Evolutionary conservation across 169 alveolate genomes (phyloP).

Genomic region (Plasmodium chabaudi): DNA sequence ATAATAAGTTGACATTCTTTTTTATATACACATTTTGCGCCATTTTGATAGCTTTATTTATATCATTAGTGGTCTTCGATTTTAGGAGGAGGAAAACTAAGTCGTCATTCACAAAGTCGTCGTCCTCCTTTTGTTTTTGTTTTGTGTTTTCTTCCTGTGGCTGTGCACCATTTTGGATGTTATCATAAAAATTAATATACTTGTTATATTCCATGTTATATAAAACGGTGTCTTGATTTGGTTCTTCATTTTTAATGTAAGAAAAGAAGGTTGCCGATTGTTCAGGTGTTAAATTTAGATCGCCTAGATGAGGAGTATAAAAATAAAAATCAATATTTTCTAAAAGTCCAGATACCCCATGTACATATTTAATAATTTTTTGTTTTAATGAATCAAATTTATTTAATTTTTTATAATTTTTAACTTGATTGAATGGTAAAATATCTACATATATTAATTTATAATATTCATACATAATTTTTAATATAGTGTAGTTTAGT

Average conservation of each 20-base stretch:
- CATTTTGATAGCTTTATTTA: conserved; percentile 54
- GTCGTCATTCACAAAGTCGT: conserved; percentile 28
- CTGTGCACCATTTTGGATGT: not conserved
- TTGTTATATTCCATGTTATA: conserved; percentile 33
- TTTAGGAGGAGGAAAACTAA: conserved; percentile 32
- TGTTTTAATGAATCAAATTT: conserved; percentile 49
- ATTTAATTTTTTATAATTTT: conserved; percentile 35
- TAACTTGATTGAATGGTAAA: conserved; percentile 58
- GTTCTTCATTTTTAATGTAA: conserved; percentile 22
- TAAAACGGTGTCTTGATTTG: not conserved
- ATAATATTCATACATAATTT: conserved; percentile 64
- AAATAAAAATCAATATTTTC: conserved; percentile 71
- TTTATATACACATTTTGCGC: conserved; percentile 49
- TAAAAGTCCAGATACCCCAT: conserved; percentile 58
- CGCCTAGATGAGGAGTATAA: conserved; percentile 66
- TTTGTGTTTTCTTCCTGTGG: not conserved
- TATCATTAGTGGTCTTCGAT: conserved; percentile 34
- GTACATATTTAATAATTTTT: conserved; percentile 60
- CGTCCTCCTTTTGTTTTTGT: not conserved
- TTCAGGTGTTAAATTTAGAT: conserved; percentile 34
- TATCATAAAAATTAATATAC: conserved; percentile 1
- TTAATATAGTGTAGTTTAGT: conserved; percentile 59
- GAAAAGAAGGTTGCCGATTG: conserved; percentile 52
- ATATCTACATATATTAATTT: conserved; percentile 32
- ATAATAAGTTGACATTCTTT: conserved; percentile 15